These are phyloP conservation scores for Corymbia maculata DNA, from an alignment of 345 rosid genomes.

Conservation along the genomic window DNA sequence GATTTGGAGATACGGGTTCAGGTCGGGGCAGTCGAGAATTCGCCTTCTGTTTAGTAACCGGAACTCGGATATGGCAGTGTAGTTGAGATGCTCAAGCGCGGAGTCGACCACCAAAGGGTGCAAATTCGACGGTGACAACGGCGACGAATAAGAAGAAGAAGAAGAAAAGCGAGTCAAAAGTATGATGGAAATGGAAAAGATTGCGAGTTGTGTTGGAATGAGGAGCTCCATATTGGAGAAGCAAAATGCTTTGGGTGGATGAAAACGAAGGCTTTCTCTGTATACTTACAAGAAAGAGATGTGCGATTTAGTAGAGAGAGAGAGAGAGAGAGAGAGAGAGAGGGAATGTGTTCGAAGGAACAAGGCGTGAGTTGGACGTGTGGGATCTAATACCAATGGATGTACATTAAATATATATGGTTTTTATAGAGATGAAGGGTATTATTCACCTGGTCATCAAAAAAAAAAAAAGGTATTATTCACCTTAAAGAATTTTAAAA, in stretches of 20 bases:
- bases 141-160: neutral
- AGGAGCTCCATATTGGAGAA: neutral
- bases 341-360: neutral
- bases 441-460: neutral
- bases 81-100: conserved; percentile 9
- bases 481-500: neutral
- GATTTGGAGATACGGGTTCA: conserved; percentile 17
- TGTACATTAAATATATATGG: neutral
- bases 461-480: no score
- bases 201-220: neutral
- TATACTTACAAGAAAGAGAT: neutral
- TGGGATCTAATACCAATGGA: neutral
- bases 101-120: conserved; percentile 25
- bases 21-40: conserved; percentile 13
- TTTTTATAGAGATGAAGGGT: neutral
- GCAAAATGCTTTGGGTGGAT: neutral
- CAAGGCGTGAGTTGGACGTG: neutral
- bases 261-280: neutral
- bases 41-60: conserved; percentile 40
- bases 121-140: conserved; percentile 3
- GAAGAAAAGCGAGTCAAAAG: neutral
- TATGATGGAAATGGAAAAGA: neutral
- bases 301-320: neutral
- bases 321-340: neutral
- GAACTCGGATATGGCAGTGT: conserved; percentile 43